Base-by-base conservation (phyloP, 108 stramenopile species). In the Cyclotella cryptica region DNA sequence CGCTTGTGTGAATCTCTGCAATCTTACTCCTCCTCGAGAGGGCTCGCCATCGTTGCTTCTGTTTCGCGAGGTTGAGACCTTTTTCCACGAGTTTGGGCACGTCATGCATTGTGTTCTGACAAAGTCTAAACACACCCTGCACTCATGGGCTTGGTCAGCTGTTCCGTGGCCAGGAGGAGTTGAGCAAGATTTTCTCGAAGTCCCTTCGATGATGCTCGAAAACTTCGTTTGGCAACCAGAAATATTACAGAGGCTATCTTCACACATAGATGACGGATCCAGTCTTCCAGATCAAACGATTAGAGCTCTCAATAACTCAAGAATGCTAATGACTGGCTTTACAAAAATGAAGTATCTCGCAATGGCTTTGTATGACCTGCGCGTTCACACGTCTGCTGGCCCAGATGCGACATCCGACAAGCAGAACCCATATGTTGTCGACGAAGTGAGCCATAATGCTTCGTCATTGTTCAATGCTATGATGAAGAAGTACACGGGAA, bases 121-220 rank as follows among this genome's bases (percentile, higher is more conserved):
- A 58, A 63, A 58, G 1, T 58, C 76, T 5, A 30, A 68, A 35
- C 76, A 66, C 21, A 59, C 54, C 42, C 40, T 71, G 0, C 76
- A 68, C 18, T 26, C 66, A 12, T 77, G 68, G 68, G 55, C 76
- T 27, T 77, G 76, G 76, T 44, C 40, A 15, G 67, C 67, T 10
- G 76, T 77, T 22, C 76, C 76, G 1, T 77, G 68, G 68, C 76
- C 55, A 2, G 69, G 76, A 51, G 76, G 76, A 39, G 76, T 70
- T 15, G 69, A 77, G 69, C 65, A 58, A 70, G 69, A 77, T 41
- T 70, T 77, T 43, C 15, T 77, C 0, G 76, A 77, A 54, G 69
- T 77, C n/a, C 68, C 76, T 28, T 44, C 55, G 8, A 77, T 77
- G 76, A 66, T 77, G 66, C 42, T 58, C 3, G 66, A 77, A 57